phyloP scores from a whole-genome alignment of 1,284 basidiomycete species.

The Anthracocystis walkeri region DNA sequence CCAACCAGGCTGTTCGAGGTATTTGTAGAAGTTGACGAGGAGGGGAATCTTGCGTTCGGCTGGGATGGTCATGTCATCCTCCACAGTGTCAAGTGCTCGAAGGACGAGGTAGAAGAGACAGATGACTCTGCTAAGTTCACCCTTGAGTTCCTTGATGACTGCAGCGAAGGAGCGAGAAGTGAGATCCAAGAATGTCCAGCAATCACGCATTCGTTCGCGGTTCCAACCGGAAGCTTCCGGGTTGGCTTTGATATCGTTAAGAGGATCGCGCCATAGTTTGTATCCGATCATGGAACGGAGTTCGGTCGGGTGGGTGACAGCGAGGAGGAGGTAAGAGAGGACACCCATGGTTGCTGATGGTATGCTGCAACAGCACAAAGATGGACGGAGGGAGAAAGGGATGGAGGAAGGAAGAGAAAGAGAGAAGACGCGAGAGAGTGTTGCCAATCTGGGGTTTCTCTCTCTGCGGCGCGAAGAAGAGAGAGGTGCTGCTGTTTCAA shows the following conservation, averaged over 20 bases:
- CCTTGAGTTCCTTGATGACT: constrained; percentile 96
- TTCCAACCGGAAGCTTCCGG: constrained; percentile 67
- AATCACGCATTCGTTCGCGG: constrained; percentile 79
- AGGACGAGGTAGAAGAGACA: constrained; percentile 96
- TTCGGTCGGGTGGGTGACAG: constrained; percentile 67
- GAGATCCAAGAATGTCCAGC: constrained; percentile 89
- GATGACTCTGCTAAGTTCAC: constrained; percentile 88
- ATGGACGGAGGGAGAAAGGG: background rate
- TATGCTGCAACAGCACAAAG: background rate
- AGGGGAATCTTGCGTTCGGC: constrained; percentile 87
- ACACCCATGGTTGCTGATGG: constrained; percentile 32
- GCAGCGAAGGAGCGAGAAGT: constrained; percentile 91
- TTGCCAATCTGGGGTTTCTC: background rate
- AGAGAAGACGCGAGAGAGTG: background rate
- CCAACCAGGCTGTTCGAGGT: constrained; percentile 87
- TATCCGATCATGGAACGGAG: constrained; percentile 69
- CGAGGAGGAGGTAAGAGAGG: constrained; percentile 36
- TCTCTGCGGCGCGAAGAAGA: background rate
- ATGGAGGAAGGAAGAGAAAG: background rate
- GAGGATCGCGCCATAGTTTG: constrained; percentile 71
- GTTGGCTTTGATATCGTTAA: constrained; percentile 70
- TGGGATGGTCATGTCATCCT: constrained; percentile 97
- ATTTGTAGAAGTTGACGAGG: constrained; percentile 84
- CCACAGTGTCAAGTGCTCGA: constrained; percentile 92
- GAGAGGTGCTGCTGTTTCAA: constrained; percentile 1